phyloP scores from a whole-genome alignment of 768 basidiomycete genomes.

The Rickenella mellea region DNA sequence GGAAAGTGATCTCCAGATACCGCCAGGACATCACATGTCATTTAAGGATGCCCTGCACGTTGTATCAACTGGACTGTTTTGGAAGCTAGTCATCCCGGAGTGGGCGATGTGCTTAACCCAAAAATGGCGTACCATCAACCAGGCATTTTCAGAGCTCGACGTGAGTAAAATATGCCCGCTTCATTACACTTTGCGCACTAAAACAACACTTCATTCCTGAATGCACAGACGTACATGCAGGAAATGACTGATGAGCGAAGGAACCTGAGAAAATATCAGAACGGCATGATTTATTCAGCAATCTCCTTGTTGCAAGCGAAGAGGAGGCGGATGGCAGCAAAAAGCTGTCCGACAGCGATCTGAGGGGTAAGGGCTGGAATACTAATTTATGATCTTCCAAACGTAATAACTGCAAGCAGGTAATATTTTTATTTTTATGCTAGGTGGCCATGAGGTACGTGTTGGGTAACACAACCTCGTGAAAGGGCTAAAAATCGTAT shows the following conservation, averaged over 20 bases:
- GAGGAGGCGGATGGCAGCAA: conserved; percentile 6
- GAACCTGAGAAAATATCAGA: conserved; percentile 10
- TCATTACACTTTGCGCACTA: background rate
- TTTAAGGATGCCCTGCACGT: conserved; percentile 22
- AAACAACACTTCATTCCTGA: background rate
- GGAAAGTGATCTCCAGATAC: conserved; percentile 30
- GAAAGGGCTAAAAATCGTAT: too few species aligned
- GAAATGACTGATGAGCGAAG: conserved; percentile 15
- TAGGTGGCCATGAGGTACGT: conserved; percentile 52
- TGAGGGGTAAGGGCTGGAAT: conserved; percentile 12
- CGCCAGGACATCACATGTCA: conserved; percentile 29
- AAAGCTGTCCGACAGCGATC: conserved; percentile 13
- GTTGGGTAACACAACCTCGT: background rate
- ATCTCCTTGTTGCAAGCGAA: conserved; percentile 12
- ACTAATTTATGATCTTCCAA: background rate
- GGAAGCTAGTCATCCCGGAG: conserved; percentile 15
- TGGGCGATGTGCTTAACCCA: conserved; percentile 16
- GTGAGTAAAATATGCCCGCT: conserved; percentile 27
- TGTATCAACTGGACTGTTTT: conserved; percentile 18
- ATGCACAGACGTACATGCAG: conserved; percentile 14
- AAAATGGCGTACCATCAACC: conserved; percentile 11
- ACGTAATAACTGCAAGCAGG: too few species aligned
- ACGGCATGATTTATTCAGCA: conserved; percentile 16
- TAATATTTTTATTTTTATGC: conserved; percentile 32
- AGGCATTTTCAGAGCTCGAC: conserved; percentile 18